Evolutionary conservation across 345 rosid species (phyloP), one percentile per base, ranked within the genome.

Genomic region (Hibiscus tridactylites): DNA sequence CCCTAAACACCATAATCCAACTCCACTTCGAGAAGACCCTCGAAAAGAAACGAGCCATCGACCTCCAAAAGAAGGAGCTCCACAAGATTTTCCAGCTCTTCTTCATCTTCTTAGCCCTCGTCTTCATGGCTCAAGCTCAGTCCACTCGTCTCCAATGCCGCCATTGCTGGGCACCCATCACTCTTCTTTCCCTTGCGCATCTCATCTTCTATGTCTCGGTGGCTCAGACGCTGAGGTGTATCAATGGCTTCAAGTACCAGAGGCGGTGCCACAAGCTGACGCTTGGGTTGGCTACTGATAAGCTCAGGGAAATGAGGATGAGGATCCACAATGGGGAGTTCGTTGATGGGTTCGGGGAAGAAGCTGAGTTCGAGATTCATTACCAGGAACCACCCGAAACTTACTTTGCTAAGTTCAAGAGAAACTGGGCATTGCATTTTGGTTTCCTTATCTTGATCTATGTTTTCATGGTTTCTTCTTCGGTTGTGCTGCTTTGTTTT

Each of bases 1-100:
- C 97, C 3, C 71, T 95, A 3, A 95, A 92, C 93, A 89, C 97
- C 1, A 89, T 92, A 66, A 92, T 95, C 86, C 97, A 92, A 70
- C 97, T 92, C 81, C 99, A 95, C 37, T 95, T 95, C 70, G 99
- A 92, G 85, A 95, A 95, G 65, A 95, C 99, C 78, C 87, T 95
- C 0, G 99, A 95, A 79, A 95, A 92, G 70, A 95, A 92, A 66
- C 81, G 93, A 70, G 90, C 99, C 63, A 91, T 95, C 29, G 99
- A 95, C 89, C 88, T 85, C 61, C 99, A 94, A 66, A 94, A 94
- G 91, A 91, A 94, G 83, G 87, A 91, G 61, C 97, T 95, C 39
- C 93, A 92, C 86, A 92, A 89, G 79, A 92, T 83, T 11, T 90
- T 92, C 83, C 91, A 83, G 64, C 88, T 90, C 82, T 95, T 95